A percentile compares a stretch with the other conserved stretches of the same genome.
phyloP scores from a whole-genome alignment of 164 flowering plant species.

The Umbellularia californica region DNA sequence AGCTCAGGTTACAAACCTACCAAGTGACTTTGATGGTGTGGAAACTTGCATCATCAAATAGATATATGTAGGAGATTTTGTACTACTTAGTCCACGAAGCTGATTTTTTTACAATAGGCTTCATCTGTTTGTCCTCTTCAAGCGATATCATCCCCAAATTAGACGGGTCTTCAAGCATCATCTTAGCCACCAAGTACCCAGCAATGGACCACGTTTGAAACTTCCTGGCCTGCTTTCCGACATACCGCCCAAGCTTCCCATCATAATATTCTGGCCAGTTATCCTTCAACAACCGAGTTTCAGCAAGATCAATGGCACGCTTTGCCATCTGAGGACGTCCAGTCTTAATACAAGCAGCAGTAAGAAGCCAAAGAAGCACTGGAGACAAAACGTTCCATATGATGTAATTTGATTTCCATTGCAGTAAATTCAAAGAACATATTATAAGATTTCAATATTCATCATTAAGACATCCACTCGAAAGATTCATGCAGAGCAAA shows the following conservation, averaged over 20 bases:
- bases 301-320: constrained; percentile 47
- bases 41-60: no score
- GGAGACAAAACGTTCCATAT: constrained; percentile 2
- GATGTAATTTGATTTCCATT: no score
- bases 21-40: no score
- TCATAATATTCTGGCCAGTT: constrained; percentile 60
- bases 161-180: constrained; percentile 58
- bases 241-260: constrained; percentile 41
- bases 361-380: constrained; percentile 56
- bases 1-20: no score
- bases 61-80: constrained; percentile 5
- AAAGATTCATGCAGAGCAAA: not conserved
- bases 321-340: constrained; percentile 48
- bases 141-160: constrained; percentile 47
- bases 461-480: not conserved
- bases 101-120: constrained; percentile 39
- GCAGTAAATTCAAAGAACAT: not conserved
- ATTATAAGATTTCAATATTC: not conserved
- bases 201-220: constrained; percentile 57
- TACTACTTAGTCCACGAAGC: constrained; percentile 34
- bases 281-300: constrained; percentile 39
- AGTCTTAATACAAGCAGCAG: constrained; percentile 53
- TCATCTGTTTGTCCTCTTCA: constrained; percentile 47
- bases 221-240: constrained; percentile 54
- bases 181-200: constrained; percentile 51